Conservation (phyloP, 2,329 filamentous ascomycete species). For the Ophiognomonia clavigignenti-juglandacearum region DNA sequence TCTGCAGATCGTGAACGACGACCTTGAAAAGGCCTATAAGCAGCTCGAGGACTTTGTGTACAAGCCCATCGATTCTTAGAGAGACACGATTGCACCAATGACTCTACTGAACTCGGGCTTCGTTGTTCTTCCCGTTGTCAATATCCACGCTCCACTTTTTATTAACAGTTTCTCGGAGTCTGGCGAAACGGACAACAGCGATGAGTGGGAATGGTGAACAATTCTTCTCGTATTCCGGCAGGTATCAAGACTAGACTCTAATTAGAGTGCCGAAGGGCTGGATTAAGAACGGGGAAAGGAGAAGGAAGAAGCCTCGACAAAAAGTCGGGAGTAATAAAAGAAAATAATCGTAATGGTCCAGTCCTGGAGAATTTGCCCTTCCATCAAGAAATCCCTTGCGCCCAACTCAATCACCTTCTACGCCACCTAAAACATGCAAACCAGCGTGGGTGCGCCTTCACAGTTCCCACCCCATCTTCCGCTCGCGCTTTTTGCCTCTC, state of each 20-base stretch:
- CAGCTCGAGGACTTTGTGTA: constrained; percentile 48
- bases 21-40: constrained; percentile 46
- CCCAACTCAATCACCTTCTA: constrained; percentile 29
- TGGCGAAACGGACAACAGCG: not conserved
- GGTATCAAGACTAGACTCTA: constrained; percentile 39
- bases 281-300: constrained; percentile 23
- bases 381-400: constrained; percentile 7
- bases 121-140: not conserved
- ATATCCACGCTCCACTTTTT: no score
- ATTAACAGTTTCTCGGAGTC: not conserved
- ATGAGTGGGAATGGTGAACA: constrained; percentile 5
- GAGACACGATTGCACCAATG: constrained; percentile 10
- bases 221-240: constrained; percentile 28
- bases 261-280: constrained; percentile 31
- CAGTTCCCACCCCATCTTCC: constrained; percentile 8
- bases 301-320: constrained; percentile 23
- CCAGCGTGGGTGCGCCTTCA: constrained; percentile 3
- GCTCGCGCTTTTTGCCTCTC: constrained; percentile 12
- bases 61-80: constrained; percentile 22
- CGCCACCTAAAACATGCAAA: constrained; percentile 25
- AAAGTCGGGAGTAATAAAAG: constrained; percentile 37
- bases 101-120: not conserved
- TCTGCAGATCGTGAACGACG: constrained; percentile 30
- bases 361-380: constrained; percentile 33
- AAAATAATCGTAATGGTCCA: constrained; percentile 38